phyloP scores from a whole-genome alignment of 2,329 filamentous ascomycete species.

The Hypoxylon sp. region DNA sequence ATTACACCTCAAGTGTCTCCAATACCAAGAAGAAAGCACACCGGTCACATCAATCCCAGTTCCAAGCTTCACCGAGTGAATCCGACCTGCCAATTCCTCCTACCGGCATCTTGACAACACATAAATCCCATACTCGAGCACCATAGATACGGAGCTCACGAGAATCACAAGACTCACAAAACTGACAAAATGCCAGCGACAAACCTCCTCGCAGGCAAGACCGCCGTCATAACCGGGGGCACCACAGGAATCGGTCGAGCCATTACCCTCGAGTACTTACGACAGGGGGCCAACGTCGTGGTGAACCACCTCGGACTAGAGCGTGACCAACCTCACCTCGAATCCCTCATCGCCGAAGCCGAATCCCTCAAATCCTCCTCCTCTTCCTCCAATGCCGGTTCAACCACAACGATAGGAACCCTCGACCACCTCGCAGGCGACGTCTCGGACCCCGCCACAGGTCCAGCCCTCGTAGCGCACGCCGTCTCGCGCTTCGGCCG shows the following conservation, averaged over 20 bases:
- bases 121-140: constrained; percentile 14
- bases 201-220: constrained; percentile 78
- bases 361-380: constrained; percentile 59
- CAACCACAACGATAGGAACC: constrained; percentile 57
- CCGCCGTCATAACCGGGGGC: constrained; percentile 88
- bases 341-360: constrained; percentile 68
- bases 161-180: neutral
- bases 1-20: constrained; percentile 2
- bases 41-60: constrained; percentile 10
- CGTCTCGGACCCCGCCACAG: constrained; percentile 81
- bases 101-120: constrained; percentile 11
- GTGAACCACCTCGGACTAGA: constrained; percentile 82
- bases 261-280: constrained; percentile 83
- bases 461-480: constrained; percentile 74
- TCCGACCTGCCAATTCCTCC: constrained; percentile 22
- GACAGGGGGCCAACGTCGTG: constrained; percentile 82
- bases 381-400: constrained; percentile 44
- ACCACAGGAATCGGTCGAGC: constrained; percentile 89
- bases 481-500: constrained; percentile 74
- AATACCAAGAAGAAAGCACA: constrained; percentile 13
- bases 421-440: constrained; percentile 82
- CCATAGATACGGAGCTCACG: neutral
- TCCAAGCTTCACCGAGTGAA: constrained; percentile 20
- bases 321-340: constrained; percentile 66
- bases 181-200: constrained; percentile 58